Evolutionary conservation across 805 yeast genomes (phyloP), one percentile per base, ranked within the genome.

Genomic region (Teunomyces aglyptinius): DNA sequence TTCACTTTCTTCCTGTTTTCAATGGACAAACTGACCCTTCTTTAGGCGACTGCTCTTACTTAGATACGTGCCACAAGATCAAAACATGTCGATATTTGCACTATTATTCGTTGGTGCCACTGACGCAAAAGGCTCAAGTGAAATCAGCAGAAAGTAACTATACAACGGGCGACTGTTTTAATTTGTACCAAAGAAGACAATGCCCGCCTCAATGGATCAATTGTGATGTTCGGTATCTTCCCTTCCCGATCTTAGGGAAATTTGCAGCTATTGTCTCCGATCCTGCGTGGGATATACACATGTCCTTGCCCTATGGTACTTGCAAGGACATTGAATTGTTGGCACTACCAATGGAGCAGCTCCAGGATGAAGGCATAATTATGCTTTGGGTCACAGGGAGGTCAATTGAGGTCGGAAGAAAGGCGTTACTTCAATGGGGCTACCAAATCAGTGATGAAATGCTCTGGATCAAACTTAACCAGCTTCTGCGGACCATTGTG

Each of bases 251-350:
- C 5, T 65, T 91, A 47, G 97, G 97, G 2, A 82, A 85, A 66
- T 87, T 87, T 68, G 90, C 77, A 33, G 89, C 84, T 2, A 82
- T 91, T 10, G 80, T 92, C 45, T 92, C 96, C 0, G 98, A 91
- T 63, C 97, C 97, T 3, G 94, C 97, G 6, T 91, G 98, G 98
- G 91, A 89, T 53, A 91, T 91, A 52, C 97, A 91, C 67, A 90
- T 88, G 91, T 85, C 86, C 46, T 64, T 81, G 48, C 89, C 89
- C 4, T 83, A 85, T 61, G 87, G 89, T 10, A 82, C 89, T 1
- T 82, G 89, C 60, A 85, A 85, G 47, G 96, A 88, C 60, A 76
- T 80, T 2, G 96, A 89, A 54, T 69, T 91, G 31, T 64, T 84
- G 43, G 72, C 80, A 8, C 69, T 91, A 19, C 84, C 88, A 22